Evolutionary conservation across 1,139 yeast species (phyloP), one percentile per base, ranked within the genome.

Genomic region (Protomyces pachydermus): DNA sequence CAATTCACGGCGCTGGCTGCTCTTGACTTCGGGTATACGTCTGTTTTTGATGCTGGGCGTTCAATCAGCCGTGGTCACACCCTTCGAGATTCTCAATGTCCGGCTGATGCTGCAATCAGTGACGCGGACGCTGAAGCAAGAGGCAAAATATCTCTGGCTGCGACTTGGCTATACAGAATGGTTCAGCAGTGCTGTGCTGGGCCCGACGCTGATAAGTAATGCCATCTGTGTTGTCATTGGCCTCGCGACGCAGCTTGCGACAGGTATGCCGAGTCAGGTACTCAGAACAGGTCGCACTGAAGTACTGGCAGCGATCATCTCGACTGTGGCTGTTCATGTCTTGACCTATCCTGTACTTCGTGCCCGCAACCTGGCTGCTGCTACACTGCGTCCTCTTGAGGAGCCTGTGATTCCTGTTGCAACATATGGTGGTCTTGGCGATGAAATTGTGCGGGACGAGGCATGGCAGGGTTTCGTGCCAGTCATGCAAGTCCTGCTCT

Each of bases 391-490:
- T 25, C 61, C 61, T 8, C 54, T 57, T n/a, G 61, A 57, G 20
- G 14, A 48, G 38, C 55, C 61, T 10, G 38, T 45, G n/a, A 28
- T 57, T 23, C 50, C 32, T 1, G 20, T 57, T n/a, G 54, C 39
- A 23, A 37, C 35, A 34, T 50, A 57, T 37, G 20, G 16, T 0
- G 55, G 61, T 14, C 28, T 50, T 28, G 61, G 37, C 16, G 51
- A 50, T 20, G 55, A 57, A 48, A 34, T 57, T 23, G 61, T 57
- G 23, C 46, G 20, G 8, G 61, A 57, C 28, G 51, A 53, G 20
- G 61, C 61, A 9, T 48, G 55, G 61, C 16, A 48, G 18, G 61
- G 61, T 5, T 14, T 57, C 18, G 39, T 12, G n/a, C 55, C 46
- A n/a, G 53, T 37, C 9, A 28, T 48, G 28, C 53, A 56, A 25